Conservation (phyloP, 768 basidiomycete species). For the Tephrocybe sp. region DNA sequence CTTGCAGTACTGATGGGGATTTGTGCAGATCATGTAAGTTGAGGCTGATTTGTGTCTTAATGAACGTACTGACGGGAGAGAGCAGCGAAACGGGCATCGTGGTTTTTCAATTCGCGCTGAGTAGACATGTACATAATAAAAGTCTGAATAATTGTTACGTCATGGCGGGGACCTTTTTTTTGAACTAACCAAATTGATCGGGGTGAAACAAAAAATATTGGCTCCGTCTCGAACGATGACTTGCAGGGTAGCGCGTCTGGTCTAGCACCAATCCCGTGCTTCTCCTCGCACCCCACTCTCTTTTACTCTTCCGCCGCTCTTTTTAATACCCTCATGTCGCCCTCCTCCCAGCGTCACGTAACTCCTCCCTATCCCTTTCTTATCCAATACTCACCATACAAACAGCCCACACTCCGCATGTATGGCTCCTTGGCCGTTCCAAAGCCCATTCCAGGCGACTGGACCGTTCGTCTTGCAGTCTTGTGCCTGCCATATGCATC, state of each 20-base stretch:
- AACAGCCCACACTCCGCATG: constrained; percentile 39
- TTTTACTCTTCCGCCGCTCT: constrained; percentile 9
- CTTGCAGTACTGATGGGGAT: constrained; percentile 13
- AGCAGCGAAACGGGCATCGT: constrained; percentile 85
- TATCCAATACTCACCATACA: neutral
- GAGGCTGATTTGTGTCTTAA: constrained; percentile 16
- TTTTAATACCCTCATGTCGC: no score
- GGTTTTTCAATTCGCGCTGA: constrained; percentile 86
- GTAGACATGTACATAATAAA: constrained; percentile 16
- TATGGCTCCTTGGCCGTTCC: constrained; percentile 40
- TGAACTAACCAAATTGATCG: constrained; percentile 32
- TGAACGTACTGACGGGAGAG: constrained; percentile 13
- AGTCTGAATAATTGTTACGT: constrained; percentile 21
- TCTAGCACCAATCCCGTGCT: neutral
- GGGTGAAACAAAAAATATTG: constrained; percentile 36
- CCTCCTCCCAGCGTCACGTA: constrained; percentile 62
- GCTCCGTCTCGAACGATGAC: constrained; percentile 22
- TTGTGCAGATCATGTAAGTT: constrained; percentile 39
- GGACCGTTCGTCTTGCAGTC: constrained; percentile 36
- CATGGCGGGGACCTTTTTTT: constrained; percentile 33
- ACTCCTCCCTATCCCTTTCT: constrained; percentile 7
- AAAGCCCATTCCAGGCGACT: constrained; percentile 27
- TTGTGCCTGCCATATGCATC: neutral
- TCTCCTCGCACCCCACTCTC: neutral
- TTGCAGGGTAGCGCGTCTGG: neutral